A percentile compares a stretch with the other conserved stretches of the same genome.
phyloP scores from a whole-genome alignment of 371 early-diverging fungal genomes.

The Apophysomyces sp. region DNA sequence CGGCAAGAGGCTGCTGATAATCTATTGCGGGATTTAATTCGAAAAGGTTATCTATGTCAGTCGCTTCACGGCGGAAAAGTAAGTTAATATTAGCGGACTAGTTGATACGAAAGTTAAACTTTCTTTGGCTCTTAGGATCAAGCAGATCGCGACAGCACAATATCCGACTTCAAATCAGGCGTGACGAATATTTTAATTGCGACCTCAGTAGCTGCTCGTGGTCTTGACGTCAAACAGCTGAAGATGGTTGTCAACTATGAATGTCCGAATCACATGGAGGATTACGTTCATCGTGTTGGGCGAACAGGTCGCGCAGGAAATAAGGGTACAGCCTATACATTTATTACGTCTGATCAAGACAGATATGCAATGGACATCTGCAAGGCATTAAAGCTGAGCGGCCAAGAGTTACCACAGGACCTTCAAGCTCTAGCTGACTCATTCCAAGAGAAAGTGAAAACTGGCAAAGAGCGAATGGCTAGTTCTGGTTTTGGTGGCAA shows the following conservation, averaged over 20 bases:
- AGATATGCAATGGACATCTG: conserved; percentile 92
- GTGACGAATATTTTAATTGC: conserved; percentile 91
- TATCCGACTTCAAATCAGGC: conserved; percentile 92
- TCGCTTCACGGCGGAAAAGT: conserved; percentile 95
- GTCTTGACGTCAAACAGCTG: conserved; percentile 97
- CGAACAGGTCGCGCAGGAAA: conserved; percentile 98
- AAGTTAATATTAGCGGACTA: conserved; percentile 1
- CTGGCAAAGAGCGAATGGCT: conserved; percentile 80
- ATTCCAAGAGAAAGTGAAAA: conserved; percentile 87
- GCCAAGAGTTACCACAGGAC: conserved; percentile 71
- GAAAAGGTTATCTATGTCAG: conserved; percentile 89
- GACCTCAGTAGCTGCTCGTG: conserved; percentile 99
- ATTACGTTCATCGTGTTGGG: conserved; percentile 98
- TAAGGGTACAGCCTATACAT: conserved; percentile 96
- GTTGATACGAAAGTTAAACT: background rate
- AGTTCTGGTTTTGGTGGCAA: conserved; percentile 97
- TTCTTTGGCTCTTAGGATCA: conserved; percentile 63
- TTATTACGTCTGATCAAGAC: conserved; percentile 93
- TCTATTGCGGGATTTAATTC: conserved; percentile 80
- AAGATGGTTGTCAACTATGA: conserved; percentile 98
- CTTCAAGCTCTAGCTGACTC: conserved; percentile 77
- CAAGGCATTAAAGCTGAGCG: conserved; percentile 84
- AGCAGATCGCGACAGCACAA: conserved; percentile 91
- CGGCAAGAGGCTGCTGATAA: conserved; percentile 95
- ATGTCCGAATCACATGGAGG: conserved; percentile 98